Base-by-base conservation (phyloP, 1,284 basidiomycete species). In the Heterobasidion irregulare region DNA sequence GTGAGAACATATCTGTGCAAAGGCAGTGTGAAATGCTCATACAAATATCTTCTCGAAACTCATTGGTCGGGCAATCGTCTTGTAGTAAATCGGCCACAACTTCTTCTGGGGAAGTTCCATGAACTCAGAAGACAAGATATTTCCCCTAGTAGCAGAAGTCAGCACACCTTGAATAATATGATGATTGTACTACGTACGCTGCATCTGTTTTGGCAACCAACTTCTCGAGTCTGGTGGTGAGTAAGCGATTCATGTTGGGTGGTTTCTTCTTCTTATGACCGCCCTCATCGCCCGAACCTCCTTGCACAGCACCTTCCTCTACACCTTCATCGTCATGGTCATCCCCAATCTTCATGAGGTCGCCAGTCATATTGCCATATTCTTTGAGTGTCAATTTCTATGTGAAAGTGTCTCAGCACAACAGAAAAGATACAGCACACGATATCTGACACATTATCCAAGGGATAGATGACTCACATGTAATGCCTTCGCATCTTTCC, bases 51-150 rank as follows among this genome's bases (percentile, higher is more conserved):
- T 83, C 57, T 89, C 83, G 18, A 97, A 75, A 55, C 89, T 88
- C 65, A 92, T 85, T 0, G 94, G 94, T 49, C 79, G 78, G 68
- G 86, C 86, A 67, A 96, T 96, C 50, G 83, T 72, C 63, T 84
- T 82, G 72, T 96, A 97, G 66, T 98, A 98, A 50, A 84, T 78
- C 0, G 92, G 80, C 78, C 94, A 94, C 13, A 80, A 73, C 60
- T 86, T 87, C 64, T 79, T 84, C 50, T 82, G 84, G 1, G 94
- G 94, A 45, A 96, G 74, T 49, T 86, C 82, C 80, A 92, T 85
- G 71, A 98, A 98, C 60, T 86, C 84, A 6, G 75, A 75, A 13
- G 87, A 83, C 35, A 94, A 72, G 7, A 82, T 70, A 35, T 87
- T 83, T 36, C 88, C 89, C 41, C 85, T 88, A 56, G 54, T 56